Conservation (phyloP, 805 yeast species). For the Ascoidea rubescens region DNA sequence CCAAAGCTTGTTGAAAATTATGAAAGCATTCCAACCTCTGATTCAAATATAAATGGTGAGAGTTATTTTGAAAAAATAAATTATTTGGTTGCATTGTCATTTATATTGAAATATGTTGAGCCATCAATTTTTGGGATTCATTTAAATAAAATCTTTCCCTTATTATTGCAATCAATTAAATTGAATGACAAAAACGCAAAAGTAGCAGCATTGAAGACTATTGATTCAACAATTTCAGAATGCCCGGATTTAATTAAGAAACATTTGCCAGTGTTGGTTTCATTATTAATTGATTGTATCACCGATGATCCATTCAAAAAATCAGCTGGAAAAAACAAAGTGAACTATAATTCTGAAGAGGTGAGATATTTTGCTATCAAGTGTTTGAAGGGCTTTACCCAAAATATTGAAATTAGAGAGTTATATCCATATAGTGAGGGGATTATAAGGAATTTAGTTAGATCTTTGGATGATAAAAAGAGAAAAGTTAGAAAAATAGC, state of each 20-base stretch:
- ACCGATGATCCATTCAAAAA: background rate
- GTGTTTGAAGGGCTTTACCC: constrained; percentile 36
- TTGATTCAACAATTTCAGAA: constrained; percentile 36
- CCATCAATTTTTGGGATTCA: constrained; percentile 50
- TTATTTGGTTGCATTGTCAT: constrained; percentile 52
- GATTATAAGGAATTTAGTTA: constrained; percentile 32
- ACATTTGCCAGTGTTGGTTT: constrained; percentile 44
- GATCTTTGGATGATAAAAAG: constrained; percentile 56
- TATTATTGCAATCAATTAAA: constrained; percentile 50
- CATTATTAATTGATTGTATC: constrained; percentile 29
- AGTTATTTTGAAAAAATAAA: constrained; percentile 25
- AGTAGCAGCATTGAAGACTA: constrained; percentile 46
- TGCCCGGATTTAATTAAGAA: constrained; percentile 35
- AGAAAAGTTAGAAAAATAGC: constrained; percentile 66
- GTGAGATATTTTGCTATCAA: constrained; percentile 45
- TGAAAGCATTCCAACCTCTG: constrained; percentile 12
- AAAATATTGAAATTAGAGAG: constrained; percentile 23
- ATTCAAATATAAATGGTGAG: constrained; percentile 7
- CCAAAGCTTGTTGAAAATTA: constrained; percentile 40
- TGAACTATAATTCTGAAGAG: constrained; percentile 23
- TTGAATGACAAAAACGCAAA: constrained; percentile 34
- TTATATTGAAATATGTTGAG: constrained; percentile 52
- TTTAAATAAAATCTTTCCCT: constrained; percentile 50
- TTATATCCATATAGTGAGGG: constrained; percentile 37
- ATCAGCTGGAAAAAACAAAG: constrained; percentile 12